These are phyloP conservation scores for Ogataea kodamae DNA, from an alignment of 805 yeast genomes.

Conservation along the genomic window DNA sequence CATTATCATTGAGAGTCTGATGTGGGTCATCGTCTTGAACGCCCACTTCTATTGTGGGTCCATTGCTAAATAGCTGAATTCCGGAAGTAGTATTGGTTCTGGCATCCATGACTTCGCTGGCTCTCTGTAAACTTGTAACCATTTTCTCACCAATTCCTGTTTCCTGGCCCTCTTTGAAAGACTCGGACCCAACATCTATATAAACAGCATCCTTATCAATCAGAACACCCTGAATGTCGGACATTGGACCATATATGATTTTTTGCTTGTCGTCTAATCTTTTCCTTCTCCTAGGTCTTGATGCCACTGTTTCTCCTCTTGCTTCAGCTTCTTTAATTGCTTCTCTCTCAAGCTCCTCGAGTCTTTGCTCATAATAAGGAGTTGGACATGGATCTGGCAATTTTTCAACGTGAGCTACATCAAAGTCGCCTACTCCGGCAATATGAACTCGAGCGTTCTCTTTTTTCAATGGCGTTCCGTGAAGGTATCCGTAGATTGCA, in stretches of 20 bases:
- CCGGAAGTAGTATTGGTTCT: constrained; percentile 46
- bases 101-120: constrained; percentile 49
- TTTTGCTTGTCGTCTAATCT: constrained; percentile 93
- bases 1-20: constrained; percentile 42
- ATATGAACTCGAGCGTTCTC: constrained; percentile 77
- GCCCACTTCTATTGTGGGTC: constrained; percentile 33
- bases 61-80: constrained; percentile 68
- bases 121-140: constrained; percentile 77
- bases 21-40: constrained; percentile 33
- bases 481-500: constrained; percentile 90
- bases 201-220: constrained; percentile 98
- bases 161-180: constrained; percentile 29
- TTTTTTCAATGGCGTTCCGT: constrained; percentile 81
- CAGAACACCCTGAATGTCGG: constrained; percentile 97
- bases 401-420: constrained; percentile 73
- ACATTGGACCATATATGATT: constrained; percentile 97
- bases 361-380: constrained; percentile 81
- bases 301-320: constrained; percentile 48
- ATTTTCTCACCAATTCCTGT: constrained; percentile 83
- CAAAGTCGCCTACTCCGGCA: constrained; percentile 92
- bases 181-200: constrained; percentile 63
- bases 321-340: constrained; percentile 61
- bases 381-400: constrained; percentile 99
- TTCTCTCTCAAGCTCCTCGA: constrained; percentile 79
- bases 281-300: constrained; percentile 66